phyloP scores from a whole-genome alignment of 257 asterid species.

The Cruciata laevipes region DNA sequence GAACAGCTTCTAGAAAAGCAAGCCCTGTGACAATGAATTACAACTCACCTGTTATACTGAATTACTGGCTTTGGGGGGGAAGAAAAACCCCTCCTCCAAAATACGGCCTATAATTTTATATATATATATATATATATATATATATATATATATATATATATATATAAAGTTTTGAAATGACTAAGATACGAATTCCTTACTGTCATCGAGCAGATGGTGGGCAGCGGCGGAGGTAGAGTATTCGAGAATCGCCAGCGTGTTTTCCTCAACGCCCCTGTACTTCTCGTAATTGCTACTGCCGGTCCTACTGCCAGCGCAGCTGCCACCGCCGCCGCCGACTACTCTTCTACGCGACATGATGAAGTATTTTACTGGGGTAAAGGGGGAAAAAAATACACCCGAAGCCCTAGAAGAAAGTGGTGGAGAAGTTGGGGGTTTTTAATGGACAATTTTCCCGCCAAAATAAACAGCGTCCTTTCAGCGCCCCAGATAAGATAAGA shows the following conservation, averaged over 20 bases:
- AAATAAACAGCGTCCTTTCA: background rate
- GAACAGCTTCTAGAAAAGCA: constrained; percentile 84
- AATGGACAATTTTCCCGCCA: constrained; percentile 1
- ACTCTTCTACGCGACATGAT: constrained; percentile 29
- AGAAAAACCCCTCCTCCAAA: background rate
- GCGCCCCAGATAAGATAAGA: too few relatives aligned
- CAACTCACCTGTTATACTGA: background rate
- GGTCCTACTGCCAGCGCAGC: constrained; percentile 11
- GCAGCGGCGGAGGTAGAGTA: constrained; percentile 37
- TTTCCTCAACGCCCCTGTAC: constrained; percentile 60
- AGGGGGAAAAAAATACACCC: background rate
- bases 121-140: too few relatives aligned
- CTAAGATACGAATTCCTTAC: constrained; percentile 24
- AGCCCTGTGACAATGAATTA: constrained; percentile 38
- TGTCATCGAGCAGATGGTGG: constrained; percentile 68
- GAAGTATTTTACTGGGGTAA: background rate
- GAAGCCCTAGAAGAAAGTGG: background rate
- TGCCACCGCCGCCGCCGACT: background rate
- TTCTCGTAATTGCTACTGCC: constrained; percentile 7
- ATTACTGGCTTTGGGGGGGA: background rate
- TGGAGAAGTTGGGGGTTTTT: background rate
- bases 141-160: too few relatives aligned
- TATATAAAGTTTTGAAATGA: background rate
- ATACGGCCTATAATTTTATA: background rate
- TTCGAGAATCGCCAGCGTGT: constrained; percentile 80